Percentiles rank a stretch among this genome's conserved stretches.
These are phyloP conservation scores for Galeopsis tetrahit DNA, from an alignment of 257 asterid species.

Conservation along the genomic window DNA sequence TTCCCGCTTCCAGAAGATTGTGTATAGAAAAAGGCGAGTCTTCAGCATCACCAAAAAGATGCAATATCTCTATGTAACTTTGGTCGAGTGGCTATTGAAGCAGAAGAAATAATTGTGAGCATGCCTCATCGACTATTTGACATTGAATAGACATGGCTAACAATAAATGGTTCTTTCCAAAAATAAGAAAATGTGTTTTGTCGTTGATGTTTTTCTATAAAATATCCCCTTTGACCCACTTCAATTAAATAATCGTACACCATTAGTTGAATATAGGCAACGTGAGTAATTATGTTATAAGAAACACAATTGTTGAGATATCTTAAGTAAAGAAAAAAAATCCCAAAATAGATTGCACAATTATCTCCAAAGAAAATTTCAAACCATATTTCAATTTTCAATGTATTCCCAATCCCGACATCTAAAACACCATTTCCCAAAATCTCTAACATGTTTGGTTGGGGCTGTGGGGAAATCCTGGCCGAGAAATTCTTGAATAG, in stretches of 20 bases:
- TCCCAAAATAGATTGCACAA: background rate
- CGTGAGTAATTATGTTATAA: background rate
- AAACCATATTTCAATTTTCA: slow-evolving; percentile 5
- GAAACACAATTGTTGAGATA: background rate
- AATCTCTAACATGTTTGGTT: background rate
- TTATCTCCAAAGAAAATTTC: slow-evolving; percentile 5
- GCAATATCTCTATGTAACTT: slow-evolving; percentile 70
- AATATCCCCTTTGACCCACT: background rate
- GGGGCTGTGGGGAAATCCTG: background rate
- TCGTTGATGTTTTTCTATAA: background rate
- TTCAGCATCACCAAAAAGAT: slow-evolving; percentile 85
- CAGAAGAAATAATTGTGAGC: slow-evolving; percentile 27
- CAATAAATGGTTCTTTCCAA: background rate
- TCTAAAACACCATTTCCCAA: background rate
- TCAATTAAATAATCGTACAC: background rate
- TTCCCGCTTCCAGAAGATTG: slow-evolving; percentile 94
- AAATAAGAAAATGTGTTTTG: slow-evolving; percentile 7
- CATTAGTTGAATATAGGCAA: background rate
- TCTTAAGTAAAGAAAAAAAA: background rate
- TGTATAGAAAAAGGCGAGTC: slow-evolving; percentile 87
- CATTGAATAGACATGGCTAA: slow-evolving; percentile 5
- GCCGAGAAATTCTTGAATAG: background rate
- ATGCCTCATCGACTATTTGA: slow-evolving; percentile 14
- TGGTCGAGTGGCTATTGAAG: slow-evolving; percentile 68
- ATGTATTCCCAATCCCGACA: background rate